A percentile compares a stretch with the other conserved stretches of the same genome.
Evolutionary conservation across 2,329 filamentous ascomycete genomes (phyloP).

Genomic region (Ascochyta viciae-villosae): DNA sequence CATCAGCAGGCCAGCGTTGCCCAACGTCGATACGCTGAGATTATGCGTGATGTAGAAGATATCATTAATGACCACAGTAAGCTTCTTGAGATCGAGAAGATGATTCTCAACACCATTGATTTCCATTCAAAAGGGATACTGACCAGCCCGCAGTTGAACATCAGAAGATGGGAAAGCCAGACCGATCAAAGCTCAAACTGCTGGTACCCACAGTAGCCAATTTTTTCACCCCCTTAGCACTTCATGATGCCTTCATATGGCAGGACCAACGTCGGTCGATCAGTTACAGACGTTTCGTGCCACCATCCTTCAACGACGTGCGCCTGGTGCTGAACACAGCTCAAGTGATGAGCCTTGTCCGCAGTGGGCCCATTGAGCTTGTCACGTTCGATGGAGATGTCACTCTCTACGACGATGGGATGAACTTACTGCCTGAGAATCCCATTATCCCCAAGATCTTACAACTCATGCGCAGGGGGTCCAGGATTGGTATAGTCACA

Average conservation of each 20-base stretch:
- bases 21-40: conserved; percentile 89
- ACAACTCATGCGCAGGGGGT: conserved; percentile 76
- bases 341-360: conserved; percentile 89
- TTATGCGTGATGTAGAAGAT: conserved; percentile 89
- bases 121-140: not conserved
- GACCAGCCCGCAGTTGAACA: conserved; percentile 65
- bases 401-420: conserved; percentile 85
- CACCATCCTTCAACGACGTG: conserved; percentile 96
- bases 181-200: conserved; percentile 89
- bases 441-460: conserved; percentile 75
- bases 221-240: conserved; percentile 87
- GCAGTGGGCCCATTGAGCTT: conserved; percentile 74
- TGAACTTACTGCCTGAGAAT: conserved; percentile 76
- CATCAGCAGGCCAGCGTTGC: conserved; percentile 79
- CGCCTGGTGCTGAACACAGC: conserved; percentile 92
- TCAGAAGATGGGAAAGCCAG: conserved; percentile 67
- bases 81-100: conserved; percentile 21
- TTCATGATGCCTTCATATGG: conserved; percentile 89
- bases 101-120: not conserved
- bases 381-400: conserved; percentile 98
- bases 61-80: conserved; percentile 92
- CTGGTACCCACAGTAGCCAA: conserved; percentile 90
- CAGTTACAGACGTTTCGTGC: conserved; percentile 88
- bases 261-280: conserved; percentile 88
- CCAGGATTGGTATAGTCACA: conserved; percentile 93